These are phyloP conservation scores for Schizophyllum commune DNA, from an alignment of 1,284 basidiomycete species.

Conservation along the genomic window DNA sequence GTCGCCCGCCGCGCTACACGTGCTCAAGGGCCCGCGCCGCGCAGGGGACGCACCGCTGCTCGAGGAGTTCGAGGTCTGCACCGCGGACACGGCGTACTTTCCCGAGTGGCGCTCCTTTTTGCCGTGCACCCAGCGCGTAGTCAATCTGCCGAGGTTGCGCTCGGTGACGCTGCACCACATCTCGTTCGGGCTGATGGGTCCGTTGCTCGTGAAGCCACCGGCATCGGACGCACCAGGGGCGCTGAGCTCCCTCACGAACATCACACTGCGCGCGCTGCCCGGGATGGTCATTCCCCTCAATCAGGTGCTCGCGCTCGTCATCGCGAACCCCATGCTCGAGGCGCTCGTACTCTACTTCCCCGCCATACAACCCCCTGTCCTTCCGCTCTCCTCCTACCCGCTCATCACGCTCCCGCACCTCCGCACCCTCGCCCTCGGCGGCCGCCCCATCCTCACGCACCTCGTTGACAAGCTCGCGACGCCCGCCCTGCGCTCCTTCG, in stretches of 20 bases:
- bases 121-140: constrained; percentile 45
- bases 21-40: constrained; percentile 2
- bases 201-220: constrained; percentile 38
- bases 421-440: constrained; percentile 49
- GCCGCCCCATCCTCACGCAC: constrained; percentile 53
- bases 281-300: constrained; percentile 54
- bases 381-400: constrained; percentile 46
- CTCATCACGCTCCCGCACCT: constrained; percentile 34
- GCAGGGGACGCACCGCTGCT: constrained; percentile 63
- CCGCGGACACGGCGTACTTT: constrained; percentile 52
- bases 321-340: constrained; percentile 47
- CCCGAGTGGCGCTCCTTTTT: constrained; percentile 53
- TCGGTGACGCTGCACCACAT: constrained; percentile 58
- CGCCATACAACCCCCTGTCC: constrained; percentile 47
- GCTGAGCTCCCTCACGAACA: constrained; percentile 29
- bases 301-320: constrained; percentile 53
- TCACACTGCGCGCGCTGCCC: constrained; percentile 59
- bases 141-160: constrained; percentile 35
- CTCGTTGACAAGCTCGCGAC: constrained; percentile 55
- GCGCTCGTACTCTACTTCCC: constrained; percentile 52
- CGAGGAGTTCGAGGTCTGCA: constrained; percentile 68
- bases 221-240: constrained; percentile 21
- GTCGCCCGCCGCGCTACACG: background rate
- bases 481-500: constrained; percentile 46
- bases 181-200: constrained; percentile 69